Evolutionary conservation across 495 filamentous ascomycete genomes (phyloP), one percentile per base, ranked within the genome.

Genomic region (Aspergillus heteromorphus): DNA sequence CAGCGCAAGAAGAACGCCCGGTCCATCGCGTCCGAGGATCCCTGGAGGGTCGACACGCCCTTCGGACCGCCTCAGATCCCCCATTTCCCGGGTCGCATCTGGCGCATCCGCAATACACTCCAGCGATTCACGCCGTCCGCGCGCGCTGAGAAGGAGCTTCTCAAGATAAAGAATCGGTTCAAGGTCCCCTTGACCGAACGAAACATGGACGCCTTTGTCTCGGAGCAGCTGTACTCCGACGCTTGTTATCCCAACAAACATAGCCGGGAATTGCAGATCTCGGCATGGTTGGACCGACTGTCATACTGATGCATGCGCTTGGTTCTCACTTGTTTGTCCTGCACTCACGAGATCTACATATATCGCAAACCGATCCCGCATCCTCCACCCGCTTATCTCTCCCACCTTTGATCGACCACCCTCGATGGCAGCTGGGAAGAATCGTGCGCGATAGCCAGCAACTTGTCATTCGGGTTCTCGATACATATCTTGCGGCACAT

Each of bases 201-300:
- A 16, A 78, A 78, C 49, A 62, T 78, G 54, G 70, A 76, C 40
- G 73, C 62, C n/a, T 67, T 78, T 31, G 61, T 75, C 41, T 69
- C 67, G 1, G 63, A 69, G 19, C 75, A 77, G 57, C 58, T 66
- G 59, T 62, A 63, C 48, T 63, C 77, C 11, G 62, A 87, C 78
- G 86, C 85, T 77, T 59, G 77, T 71, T 63, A 84, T 77, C 45
- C 62, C 64, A 40, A 86, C 80, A 55, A 79, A 57, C 57, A 73
- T 77, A 56, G 70, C 61, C 51, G 81, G 76, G 70, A 87, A 73
- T 49, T 87, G 78, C 77, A 82, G 67, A 62, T 91, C 80, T 68
- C 82, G 71, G 68, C 85, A 81, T 77, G 87, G 87, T 64, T 90
- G 77, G 73, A 81, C 73, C 62, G 81, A 72, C 40, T 87, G 80